Base-by-base conservation (phyloP, 805 yeast species). In the Wickerhamomyces silvicola region DNA sequence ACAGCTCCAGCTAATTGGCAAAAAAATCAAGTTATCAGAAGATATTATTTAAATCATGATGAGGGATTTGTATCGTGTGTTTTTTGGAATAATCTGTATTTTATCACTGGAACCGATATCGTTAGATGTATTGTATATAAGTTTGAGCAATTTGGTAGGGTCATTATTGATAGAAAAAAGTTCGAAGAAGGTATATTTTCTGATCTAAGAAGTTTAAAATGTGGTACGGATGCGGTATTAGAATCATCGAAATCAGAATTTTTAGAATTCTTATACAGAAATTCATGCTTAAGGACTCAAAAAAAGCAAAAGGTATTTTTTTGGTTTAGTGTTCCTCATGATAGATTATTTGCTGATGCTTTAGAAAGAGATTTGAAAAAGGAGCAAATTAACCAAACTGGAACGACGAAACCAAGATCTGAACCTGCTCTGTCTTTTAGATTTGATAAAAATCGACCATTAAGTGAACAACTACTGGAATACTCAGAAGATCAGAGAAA, bases 1-100 rank as follows among this genome's bases (percentile, higher is more conserved):
- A 85, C 95, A 0, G 97, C 97, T 0, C 97, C 98, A 0, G 90
- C 92, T 5, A 82, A 81, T 49, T 90, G 97, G 95, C 86, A 78
- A 51, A 82, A 78, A 38, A 78, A 81, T 45, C 96, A 90, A 54
- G 79, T 85, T 28, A 83, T 92, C 30, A 69, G 95, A 50, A 66
- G 95, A 33, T 90, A 85, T 56, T 81, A 79, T 52, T 60, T 90
- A 30, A 87, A 86, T 46, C 82, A 81, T 41, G 94, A 84, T 37
- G 96, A 88, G 55, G 92, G 90, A 3, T 86, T 90, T 44, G 86
- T 86, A n/a, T 74, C 84, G 20, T 90, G 98, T 59, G 86, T 92
- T 1, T 80, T 71, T 45, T 90, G 97, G 97, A 83, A 86, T 49
- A 81, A 82, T 50, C 63, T 88, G 10, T 90, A 81, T 54, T 88